These are phyloP conservation scores for Entomortierella parvispora DNA, from an alignment of 192 early-diverging fungal species.

Conservation along the genomic window DNA sequence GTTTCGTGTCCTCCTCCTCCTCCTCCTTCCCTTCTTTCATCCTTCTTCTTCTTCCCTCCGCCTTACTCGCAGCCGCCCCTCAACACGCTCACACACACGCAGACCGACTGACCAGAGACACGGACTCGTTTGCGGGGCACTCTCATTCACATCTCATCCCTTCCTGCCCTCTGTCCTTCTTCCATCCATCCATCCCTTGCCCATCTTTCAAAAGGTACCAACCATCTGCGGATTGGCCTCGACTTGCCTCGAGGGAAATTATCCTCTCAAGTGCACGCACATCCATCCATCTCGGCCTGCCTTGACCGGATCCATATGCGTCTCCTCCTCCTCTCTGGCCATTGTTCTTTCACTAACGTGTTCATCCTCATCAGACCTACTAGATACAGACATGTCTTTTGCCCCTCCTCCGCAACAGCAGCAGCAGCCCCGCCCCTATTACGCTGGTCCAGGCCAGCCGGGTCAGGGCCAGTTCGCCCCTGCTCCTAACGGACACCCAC, in stretches of 20 bases:
- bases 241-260: too few species aligned
- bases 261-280: too few species aligned
- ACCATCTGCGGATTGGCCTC: too few species aligned
- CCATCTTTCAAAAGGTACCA: too few species aligned
- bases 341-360: too few species aligned
- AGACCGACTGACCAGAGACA: too few species aligned
- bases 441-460: constrained; percentile 26
- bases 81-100: background rate
- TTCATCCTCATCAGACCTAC: background rate
- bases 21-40: background rate
- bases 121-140: too few species aligned
- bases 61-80: background rate
- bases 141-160: constrained; percentile 1
- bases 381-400: constrained; percentile 21
- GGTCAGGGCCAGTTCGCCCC: constrained; percentile 29
- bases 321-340: too few species aligned
- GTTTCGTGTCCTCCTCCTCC: background rate
- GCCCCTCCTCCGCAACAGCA: constrained; percentile 30
- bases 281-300: too few species aligned
- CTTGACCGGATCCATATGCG: too few species aligned
- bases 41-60: background rate
- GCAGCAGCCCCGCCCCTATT: constrained; percentile 28
- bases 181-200: constrained; percentile 2
- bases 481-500: constrained; percentile 21
- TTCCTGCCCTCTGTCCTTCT: background rate